Evolutionary conservation across 2,329 filamentous ascomycete species (phyloP), one percentile per base, ranked within the genome.

Genomic region (Talaromyces sp.): DNA sequence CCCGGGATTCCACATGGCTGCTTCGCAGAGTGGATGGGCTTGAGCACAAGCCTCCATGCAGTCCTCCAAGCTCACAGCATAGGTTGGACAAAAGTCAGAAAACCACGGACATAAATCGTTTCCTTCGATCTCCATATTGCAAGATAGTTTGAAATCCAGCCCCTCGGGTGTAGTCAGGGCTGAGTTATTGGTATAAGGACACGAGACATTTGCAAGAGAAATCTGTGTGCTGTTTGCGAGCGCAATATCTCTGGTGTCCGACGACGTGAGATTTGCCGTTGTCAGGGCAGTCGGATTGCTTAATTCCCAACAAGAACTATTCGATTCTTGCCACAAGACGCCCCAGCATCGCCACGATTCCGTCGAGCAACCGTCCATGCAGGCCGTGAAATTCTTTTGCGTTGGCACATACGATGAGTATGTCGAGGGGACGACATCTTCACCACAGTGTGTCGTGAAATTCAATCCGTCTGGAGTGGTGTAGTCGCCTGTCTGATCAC

Each of bases 241-340:
- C 1, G 58, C 58, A 21, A 50, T 26, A 26, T 50, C 43, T 50
- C 43, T 50, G 2, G 43, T 50, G 24, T 38, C 49, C 11, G 29
- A 29, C 17, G 31, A 17, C 7, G 58, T 43, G 4, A 60, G 32
- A 9, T 60, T 60, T 31, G 43, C 27, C 31, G 31, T 31, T 14
- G 11, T 32, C 1, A 54, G 17, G 24, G 53, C 46, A 5, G 52
- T 55, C 9, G 14, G 19, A 26, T 31, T 26, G 11, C 52, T 56
- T 27, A 60, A 52, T 56, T 56, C 58, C 58, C 58, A 60, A 13
- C 58, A 60, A 14, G 58, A 60, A 46, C 52, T 60, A 46, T 60
- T 60, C 14, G 58, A 60, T 21, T 43, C 14, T 46, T 60, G 58
- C n/a, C 55, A 60, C 17, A 52, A 31, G 8, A 56, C 21, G n/a